These are phyloP conservation scores for Knoxdaviesia proteae DNA, from an alignment of 2,329 filamentous ascomycete genomes.

Conservation along the genomic window DNA sequence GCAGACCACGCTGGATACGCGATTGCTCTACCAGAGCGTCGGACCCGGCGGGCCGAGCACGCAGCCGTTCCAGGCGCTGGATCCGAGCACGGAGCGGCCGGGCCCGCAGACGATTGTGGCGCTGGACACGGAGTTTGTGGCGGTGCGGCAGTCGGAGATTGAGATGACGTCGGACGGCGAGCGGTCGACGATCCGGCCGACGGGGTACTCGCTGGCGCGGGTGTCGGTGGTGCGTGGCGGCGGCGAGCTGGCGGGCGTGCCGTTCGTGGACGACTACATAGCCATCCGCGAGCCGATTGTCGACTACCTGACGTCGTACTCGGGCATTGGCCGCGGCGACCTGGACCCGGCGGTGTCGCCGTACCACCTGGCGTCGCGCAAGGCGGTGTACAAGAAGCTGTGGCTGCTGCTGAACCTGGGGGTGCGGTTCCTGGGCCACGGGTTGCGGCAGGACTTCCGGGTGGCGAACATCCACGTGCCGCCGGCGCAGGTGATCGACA, in stretches of 20 bases:
- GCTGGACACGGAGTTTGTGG: conserved; percentile 91
- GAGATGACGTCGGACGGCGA: conserved; percentile 91
- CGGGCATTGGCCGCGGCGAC: conserved; percentile 71
- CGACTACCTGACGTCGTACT: conserved; percentile 88
- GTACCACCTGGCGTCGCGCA: conserved; percentile 71
- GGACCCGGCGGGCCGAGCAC: conserved; percentile 9
- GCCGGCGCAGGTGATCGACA: conserved; percentile 77
- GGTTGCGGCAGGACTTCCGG: conserved; percentile 84
- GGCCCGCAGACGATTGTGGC: conserved; percentile 58
- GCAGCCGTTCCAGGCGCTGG: conserved; percentile 39
- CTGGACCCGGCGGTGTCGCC: conserved; percentile 57
- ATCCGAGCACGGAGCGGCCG: conserved; percentile 40
- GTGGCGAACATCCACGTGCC: conserved; percentile 97
- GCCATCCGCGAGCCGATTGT: conserved; percentile 76
- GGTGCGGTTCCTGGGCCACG: conserved; percentile 84
- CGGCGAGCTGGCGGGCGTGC: conserved; percentile 56
- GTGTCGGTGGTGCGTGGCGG: conserved; percentile 73
- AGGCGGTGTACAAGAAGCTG: conserved; percentile 90
- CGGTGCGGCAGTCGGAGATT: conserved; percentile 79
- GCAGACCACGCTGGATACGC: conserved; percentile 69
- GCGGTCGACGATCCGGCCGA: conserved; percentile 76
- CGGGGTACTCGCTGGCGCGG: conserved; percentile 76
- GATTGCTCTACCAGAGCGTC: conserved; percentile 57
- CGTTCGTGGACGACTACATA: conserved; percentile 97
- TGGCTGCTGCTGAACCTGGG: conserved; percentile 92